Evolutionary conservation across 139 green algal genomes (phyloP).

Genomic region (Spirogloea muscicola): DNA sequence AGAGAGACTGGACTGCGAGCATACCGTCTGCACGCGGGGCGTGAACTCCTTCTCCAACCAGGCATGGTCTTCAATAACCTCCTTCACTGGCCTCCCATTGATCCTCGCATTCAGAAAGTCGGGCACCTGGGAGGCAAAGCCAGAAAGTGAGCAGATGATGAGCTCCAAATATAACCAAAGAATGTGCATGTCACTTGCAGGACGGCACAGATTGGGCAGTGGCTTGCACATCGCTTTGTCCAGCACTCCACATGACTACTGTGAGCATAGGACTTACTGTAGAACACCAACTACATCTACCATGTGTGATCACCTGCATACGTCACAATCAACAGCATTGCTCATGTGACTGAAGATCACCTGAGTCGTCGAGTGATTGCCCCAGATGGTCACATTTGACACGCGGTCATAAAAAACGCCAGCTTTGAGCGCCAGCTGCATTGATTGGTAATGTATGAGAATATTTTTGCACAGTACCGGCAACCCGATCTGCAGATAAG

Average conservation of each 20-base stretch:
- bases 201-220: too few species aligned
- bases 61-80: conserved; percentile 64
- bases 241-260: too few species aligned
- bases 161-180: too few species aligned
- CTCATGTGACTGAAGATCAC: conserved; percentile 4
- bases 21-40: conserved; percentile 68
- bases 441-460: neutral
- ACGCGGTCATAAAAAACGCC: conserved; percentile 86
- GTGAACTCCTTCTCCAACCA: conserved; percentile 85
- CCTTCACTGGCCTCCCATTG: conserved; percentile 62
- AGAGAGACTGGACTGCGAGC: neutral
- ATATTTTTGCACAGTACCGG: too few species aligned
- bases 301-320: too few species aligned
- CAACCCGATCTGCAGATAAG: too few species aligned
- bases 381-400: conserved; percentile 80
- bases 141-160: too few species aligned
- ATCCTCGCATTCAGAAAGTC: conserved; percentile 93
- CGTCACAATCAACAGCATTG: neutral
- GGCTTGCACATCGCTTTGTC: too few species aligned
- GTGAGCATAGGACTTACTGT: too few species aligned
- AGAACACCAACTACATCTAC: too few species aligned
- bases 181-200: too few species aligned
- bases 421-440: conserved; percentile 71
- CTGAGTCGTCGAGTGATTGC: conserved; percentile 90
- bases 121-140: too few species aligned